These are phyloP conservation scores for Cyberlindnera xishuangbannaensis DNA, from an alignment of 805 yeast genomes.

Conservation along the genomic window DNA sequence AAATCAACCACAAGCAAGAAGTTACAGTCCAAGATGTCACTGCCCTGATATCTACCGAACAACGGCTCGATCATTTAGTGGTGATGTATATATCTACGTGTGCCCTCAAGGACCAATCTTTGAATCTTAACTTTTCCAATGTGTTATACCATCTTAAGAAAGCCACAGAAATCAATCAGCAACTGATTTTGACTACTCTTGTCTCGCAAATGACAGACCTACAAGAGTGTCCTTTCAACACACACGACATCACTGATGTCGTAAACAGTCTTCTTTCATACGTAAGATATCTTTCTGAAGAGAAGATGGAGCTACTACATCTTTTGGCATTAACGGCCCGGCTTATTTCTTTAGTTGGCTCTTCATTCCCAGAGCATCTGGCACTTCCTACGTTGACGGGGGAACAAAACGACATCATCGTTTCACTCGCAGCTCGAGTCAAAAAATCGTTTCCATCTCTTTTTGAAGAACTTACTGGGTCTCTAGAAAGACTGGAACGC, in stretches of 20 bases:
- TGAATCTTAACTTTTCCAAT: not conserved
- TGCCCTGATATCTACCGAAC: not conserved
- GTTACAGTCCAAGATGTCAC: not conserved
- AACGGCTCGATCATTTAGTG: not conserved
- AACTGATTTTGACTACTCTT: not conserved
- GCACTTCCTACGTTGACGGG: slow-evolving; percentile 3
- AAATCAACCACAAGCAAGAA: not conserved
- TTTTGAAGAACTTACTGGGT: slow-evolving; percentile 10
- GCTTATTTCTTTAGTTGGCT: slow-evolving; percentile 10
- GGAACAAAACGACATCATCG: slow-evolving; percentile 9
- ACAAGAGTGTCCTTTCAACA: slow-evolving; percentile 9
- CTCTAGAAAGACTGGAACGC: slow-evolving; percentile 11
- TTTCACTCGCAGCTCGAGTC: slow-evolving; percentile 7
- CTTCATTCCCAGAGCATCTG: slow-evolving; percentile 9
- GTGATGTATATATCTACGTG: not conserved
- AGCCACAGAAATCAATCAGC: not conserved
- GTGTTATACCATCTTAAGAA: not conserved
- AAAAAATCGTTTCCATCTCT: slow-evolving; percentile 5
- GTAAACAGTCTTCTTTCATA: slow-evolving; percentile 9
- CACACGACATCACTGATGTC: slow-evolving; percentile 15
- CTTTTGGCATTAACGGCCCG: slow-evolving; percentile 13
- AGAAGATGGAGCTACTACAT: not conserved
- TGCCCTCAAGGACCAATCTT: not conserved
- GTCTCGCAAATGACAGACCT: not conserved
- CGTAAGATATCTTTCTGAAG: slow-evolving; percentile 8